Evolutionary conservation across 139 green algal genomes (phyloP).

Genomic region (Pleodorina starrii): DNA sequence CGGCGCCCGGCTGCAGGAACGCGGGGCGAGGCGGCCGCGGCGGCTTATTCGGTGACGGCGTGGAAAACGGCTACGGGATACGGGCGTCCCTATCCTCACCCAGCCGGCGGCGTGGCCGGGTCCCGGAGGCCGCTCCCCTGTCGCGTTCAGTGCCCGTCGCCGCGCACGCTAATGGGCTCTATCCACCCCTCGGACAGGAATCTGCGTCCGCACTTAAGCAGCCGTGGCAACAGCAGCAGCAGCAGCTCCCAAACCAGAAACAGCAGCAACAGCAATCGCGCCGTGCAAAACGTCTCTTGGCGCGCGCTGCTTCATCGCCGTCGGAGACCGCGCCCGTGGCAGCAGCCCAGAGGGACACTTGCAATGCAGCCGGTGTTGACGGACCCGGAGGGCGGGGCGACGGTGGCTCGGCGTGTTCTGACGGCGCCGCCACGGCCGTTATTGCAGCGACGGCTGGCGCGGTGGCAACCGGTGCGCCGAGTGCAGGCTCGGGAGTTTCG

Average conservation of each 20-base stretch:
- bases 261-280: neutral
- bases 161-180: neutral
- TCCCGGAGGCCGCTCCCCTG: neutral
- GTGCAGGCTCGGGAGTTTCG: too few relatives aligned
- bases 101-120: neutral
- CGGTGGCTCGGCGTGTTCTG: too few relatives aligned
- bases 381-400: too few relatives aligned
- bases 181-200: neutral
- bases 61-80: neutral
- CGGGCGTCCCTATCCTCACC: neutral
- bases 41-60: too few relatives aligned
- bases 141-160: neutral
- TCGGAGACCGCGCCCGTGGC: too few relatives aligned
- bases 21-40: neutral
- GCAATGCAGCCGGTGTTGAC: too few relatives aligned
- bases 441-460: too few relatives aligned
- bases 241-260: neutral
- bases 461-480: too few relatives aligned
- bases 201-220: neutral
- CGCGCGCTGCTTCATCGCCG: neutral
- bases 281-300: neutral
- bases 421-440: too few relatives aligned
- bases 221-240: neutral
- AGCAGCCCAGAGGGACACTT: too few relatives aligned
- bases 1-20: neutral